Conservation (phyloP, 2,329 filamentous ascomycete genomes). For the Mariannaea elegans region DNA sequence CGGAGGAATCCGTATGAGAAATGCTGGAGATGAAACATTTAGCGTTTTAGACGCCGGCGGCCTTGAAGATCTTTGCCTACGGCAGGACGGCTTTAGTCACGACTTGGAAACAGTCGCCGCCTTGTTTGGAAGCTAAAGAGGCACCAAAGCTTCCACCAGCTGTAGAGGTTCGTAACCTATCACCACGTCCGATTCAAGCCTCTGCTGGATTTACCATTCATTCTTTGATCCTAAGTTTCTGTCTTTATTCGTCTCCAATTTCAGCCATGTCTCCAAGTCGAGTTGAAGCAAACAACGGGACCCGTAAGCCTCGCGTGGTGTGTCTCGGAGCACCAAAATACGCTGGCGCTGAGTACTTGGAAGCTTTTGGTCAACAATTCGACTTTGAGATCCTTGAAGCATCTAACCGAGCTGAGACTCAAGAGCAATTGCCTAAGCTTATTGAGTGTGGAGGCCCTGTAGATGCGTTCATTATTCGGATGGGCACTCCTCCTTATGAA, state of each 20-base stretch:
- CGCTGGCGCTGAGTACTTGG: slow-evolving; percentile 49
- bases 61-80: neutral
- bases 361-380: slow-evolving; percentile 47
- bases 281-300: slow-evolving; percentile 6
- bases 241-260: neutral
- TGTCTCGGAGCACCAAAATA: slow-evolving; percentile 49
- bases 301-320: slow-evolving; percentile 50
- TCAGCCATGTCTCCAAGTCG: slow-evolving; percentile 26
- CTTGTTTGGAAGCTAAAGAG: neutral
- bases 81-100: neutral
- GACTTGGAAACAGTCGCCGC: neutral
- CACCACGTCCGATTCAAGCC: neutral
- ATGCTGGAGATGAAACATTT: neutral
- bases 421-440: slow-evolving; percentile 45
- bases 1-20: slow-evolving; percentile 5
- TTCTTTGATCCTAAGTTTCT: neutral
- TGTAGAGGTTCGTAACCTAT: neutral
- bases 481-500: slow-evolving; percentile 58
- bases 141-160: neutral
- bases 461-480: slow-evolving; percentile 57
- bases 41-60: neutral
- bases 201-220: neutral
- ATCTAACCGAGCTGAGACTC: slow-evolving; percentile 46
- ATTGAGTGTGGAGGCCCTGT: slow-evolving; percentile 48
- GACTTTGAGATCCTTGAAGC: slow-evolving; percentile 48